A percentile compares a stretch with the other conserved stretches of the same genome.
Conservation (phyloP, 2,329 filamentous ascomycete genomes). For the Fusarium sp. region DNA sequence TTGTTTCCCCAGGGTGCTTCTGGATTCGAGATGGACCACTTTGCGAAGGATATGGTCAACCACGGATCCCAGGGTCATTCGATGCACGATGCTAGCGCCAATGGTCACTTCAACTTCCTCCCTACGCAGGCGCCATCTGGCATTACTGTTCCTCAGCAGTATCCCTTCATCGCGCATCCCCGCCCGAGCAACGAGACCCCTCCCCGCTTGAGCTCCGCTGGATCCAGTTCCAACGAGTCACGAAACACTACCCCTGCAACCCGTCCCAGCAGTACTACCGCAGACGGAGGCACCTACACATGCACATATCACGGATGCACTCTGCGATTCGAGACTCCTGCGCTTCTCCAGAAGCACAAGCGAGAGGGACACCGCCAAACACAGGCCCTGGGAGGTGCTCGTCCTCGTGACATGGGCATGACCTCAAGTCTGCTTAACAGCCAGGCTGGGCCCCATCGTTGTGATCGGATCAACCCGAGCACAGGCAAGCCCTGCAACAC, state of each 20-base stretch:
- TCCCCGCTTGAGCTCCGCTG: slow-evolving; percentile 57
- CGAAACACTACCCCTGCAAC: slow-evolving; percentile 48
- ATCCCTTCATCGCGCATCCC: slow-evolving; percentile 60
- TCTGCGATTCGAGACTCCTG: slow-evolving; percentile 87
- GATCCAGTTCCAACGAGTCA: slow-evolving; percentile 53
- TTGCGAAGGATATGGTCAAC: slow-evolving; percentile 51
- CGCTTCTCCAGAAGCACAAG: slow-evolving; percentile 93
- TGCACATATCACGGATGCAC: slow-evolving; percentile 96
- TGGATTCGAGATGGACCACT: slow-evolving; percentile 57
- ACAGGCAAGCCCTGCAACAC: slow-evolving; percentile 96
- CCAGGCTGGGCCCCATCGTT: slow-evolving; percentile 93
- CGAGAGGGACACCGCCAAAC: slow-evolving; percentile 88
- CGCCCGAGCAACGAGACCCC: slow-evolving; percentile 51
- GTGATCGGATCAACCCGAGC: slow-evolving; percentile 92
- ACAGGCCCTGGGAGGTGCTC: slow-evolving; percentile 56
- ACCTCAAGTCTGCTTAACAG: slow-evolving; percentile 76
- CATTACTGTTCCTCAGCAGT: slow-evolving; percentile 63
- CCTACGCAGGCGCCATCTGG: slow-evolving; percentile 53
- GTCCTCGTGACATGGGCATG: slow-evolving; percentile 53
- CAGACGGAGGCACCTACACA: slow-evolving; percentile 91
- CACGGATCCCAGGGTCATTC: slow-evolving; percentile 29
- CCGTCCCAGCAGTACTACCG: slow-evolving; percentile 72
- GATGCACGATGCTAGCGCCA: slow-evolving; percentile 33
- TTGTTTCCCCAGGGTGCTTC: slow-evolving; percentile 76
- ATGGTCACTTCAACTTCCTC: slow-evolving; percentile 48